Evolutionary conservation across 1,139 yeast species (phyloP), one percentile per base, ranked within the genome.

Genomic region (Taphrina confusa): DNA sequence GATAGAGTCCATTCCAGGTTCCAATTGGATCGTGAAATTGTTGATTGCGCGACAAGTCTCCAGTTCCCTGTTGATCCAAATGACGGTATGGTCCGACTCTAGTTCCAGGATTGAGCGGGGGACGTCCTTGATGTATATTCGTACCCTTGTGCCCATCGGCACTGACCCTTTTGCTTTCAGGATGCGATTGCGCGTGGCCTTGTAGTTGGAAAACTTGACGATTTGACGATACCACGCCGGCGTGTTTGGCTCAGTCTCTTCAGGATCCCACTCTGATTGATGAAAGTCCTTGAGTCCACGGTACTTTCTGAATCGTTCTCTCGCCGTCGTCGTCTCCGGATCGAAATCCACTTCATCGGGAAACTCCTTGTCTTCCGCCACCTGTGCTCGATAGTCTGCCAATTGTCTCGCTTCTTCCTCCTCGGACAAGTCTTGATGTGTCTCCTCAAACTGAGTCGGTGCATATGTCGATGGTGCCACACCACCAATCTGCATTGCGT

Each of bases 301-400:
- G 73, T 89, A 92, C 62, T 89, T 80, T 34, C 78, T 74, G 62
- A 92, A 77, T 64, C 88, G 80, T 65, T 89, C 90, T 67, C 80
- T 81, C 12, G 88, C 98, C 9, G 86, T 80, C 66, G 81, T 90
- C 6, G 47, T 42, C 3, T 74, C 70, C 30, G 97, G 97, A 59
- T 79, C 81, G 52, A 92, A 75, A 72, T 94, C 97, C 61, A 91
- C 75, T 74, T 94, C 98, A 74, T 94, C 99, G 0, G 98, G 97
- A 76, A 90, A 92, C 68, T 92, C 96, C 46, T 83, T 79, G 70
- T 92, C 97, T 56, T 90, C 64, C 64, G 80, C 80, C 65, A 85
- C 96, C 62, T 82, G 74, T 45, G 79, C 78, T 69, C 95, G 82
- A 74, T 78, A 89, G 67, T 80, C 82, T 61, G 79, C 76, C 65